Evolutionary conservation across 2,329 filamentous ascomycete species (phyloP).

Genomic region (Colletotrichum australisinense): DNA sequence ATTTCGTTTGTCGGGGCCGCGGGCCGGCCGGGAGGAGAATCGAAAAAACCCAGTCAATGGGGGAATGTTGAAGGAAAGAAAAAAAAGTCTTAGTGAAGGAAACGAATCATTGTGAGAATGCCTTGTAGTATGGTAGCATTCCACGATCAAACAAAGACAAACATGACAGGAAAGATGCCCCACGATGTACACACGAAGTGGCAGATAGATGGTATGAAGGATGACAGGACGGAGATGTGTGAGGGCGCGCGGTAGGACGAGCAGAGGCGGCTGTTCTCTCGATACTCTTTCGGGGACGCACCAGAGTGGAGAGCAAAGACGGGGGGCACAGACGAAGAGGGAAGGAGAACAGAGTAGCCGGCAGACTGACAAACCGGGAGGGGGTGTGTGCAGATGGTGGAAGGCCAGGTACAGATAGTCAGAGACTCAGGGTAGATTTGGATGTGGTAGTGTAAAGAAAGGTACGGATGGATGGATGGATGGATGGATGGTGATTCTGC

Average conservation of each 20-base stretch:
- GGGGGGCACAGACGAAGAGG: slow-evolving; percentile 19
- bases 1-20: slow-evolving; percentile 49
- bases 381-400: not conserved
- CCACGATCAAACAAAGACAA: slow-evolving; percentile 15
- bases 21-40: slow-evolving; percentile 44
- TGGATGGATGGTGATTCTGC: not conserved
- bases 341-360: slow-evolving; percentile 4
- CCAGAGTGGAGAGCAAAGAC: slow-evolving; percentile 12
- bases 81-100: slow-evolving; percentile 43
- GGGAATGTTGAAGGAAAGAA: slow-evolving; percentile 40
- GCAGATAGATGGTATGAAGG: slow-evolving; percentile 34
- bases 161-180: slow-evolving; percentile 19
- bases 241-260: slow-evolving; percentile 15
- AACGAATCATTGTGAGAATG: slow-evolving; percentile 32
- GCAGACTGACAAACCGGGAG: slow-evolving; percentile 11
- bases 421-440: too few species aligned
- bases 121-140: slow-evolving; percentile 38
- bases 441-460: not conserved
- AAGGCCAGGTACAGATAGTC: not conserved
- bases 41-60: slow-evolving; percentile 61
- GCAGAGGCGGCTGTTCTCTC: slow-evolving; percentile 9
- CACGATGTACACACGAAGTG: slow-evolving; percentile 35
- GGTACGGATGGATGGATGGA: not conserved
- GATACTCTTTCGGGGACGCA: slow-evolving; percentile 19
- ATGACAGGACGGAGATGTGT: slow-evolving; percentile 31